phyloP scores from a whole-genome alignment of 148 eudicot genomes.

The Pouteria glomerata region DNA sequence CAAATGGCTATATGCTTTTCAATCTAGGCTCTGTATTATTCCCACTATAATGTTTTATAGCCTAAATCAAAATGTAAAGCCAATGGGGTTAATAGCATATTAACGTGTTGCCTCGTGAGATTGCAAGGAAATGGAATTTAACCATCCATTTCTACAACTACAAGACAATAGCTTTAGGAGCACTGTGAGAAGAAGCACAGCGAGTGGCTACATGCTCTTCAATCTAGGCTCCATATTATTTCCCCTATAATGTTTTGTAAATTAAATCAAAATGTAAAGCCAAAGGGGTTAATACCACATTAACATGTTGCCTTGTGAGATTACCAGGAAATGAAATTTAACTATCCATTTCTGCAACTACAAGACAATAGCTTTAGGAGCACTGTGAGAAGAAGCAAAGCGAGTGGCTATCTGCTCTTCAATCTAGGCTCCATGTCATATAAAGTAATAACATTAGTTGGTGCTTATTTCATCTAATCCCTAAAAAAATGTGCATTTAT shows the following conservation, averaged over 20 bases:
- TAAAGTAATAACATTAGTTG: no score
- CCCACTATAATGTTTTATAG: no score
- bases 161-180: not conserved
- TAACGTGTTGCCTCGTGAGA: slow-evolving; percentile 1
- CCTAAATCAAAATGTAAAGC: no score
- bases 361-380: not conserved
- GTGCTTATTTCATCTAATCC: no score
- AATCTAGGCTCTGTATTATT: slow-evolving; percentile 9
- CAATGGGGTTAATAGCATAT: not conserved
- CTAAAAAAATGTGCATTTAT: no score
- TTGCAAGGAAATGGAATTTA: not conserved
- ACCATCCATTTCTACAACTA: slow-evolving; percentile 4
- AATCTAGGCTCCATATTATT: slow-evolving; percentile 9
- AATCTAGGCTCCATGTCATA: slow-evolving; percentile 9
- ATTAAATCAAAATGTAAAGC: no score
- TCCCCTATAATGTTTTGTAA: no score
- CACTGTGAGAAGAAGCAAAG: slow-evolving; percentile 5
- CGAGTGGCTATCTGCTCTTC: slow-evolving; percentile 6
- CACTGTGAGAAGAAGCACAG: not conserved
- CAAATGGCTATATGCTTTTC: not conserved
- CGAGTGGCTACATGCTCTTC: not conserved
- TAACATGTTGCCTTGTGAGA: slow-evolving; percentile 2
- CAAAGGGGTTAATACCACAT: not conserved
- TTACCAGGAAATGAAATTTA: not conserved
- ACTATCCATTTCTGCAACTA: slow-evolving; percentile 4